Percentiles rank a stretch among this genome's conserved stretches.
phyloP scores from a whole-genome alignment of 2,329 filamentous ascomycete species.

The Colletotrichum higginsianum region DNA sequence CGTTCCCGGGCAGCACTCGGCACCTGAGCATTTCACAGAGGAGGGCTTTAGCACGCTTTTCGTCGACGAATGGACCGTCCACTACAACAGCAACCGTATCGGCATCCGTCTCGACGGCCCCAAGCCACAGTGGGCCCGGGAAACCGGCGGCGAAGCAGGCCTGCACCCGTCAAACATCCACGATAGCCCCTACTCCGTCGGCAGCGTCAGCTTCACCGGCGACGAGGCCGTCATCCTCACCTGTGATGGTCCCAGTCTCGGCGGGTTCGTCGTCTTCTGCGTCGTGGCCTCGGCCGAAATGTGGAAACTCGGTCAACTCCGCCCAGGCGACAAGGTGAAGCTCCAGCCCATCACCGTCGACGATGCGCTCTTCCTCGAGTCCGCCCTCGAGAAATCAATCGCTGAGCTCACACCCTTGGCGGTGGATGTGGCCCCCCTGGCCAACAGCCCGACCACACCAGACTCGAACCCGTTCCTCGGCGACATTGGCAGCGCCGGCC shows the following conservation, averaged over 20 bases:
- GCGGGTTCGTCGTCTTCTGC: conserved; percentile 58
- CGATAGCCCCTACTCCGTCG: conserved; percentile 57
- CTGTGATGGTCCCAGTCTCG: conserved; percentile 58
- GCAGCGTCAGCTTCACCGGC: conserved; percentile 60
- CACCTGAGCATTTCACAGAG: conserved; percentile 55
- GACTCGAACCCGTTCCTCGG: conserved; percentile 33
- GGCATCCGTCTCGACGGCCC: conserved; percentile 58
- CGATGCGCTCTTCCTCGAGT: conserved; percentile 47
- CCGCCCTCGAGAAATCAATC: conserved; percentile 45
- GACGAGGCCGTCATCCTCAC: conserved; percentile 58
- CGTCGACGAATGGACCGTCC: conserved; percentile 54
- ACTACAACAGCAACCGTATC: conserved; percentile 58
- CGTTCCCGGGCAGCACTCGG: conserved; percentile 57
- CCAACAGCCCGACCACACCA: neutral
- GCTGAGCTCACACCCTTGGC: conserved; percentile 35
- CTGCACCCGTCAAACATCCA: conserved; percentile 60
- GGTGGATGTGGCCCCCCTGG: neutral
- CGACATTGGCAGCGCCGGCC: conserved; percentile 41
- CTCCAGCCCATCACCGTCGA: conserved; percentile 50
- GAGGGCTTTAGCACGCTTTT: conserved; percentile 52
- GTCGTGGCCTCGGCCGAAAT: conserved; percentile 56
- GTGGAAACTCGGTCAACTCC: conserved; percentile 60
- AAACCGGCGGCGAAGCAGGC: conserved; percentile 55
- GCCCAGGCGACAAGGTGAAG: conserved; percentile 55
- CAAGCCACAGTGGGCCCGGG: conserved; percentile 54